Base-by-base conservation (phyloP, 2,329 filamentous ascomycete species). In the Aspergillus sp. region DNA sequence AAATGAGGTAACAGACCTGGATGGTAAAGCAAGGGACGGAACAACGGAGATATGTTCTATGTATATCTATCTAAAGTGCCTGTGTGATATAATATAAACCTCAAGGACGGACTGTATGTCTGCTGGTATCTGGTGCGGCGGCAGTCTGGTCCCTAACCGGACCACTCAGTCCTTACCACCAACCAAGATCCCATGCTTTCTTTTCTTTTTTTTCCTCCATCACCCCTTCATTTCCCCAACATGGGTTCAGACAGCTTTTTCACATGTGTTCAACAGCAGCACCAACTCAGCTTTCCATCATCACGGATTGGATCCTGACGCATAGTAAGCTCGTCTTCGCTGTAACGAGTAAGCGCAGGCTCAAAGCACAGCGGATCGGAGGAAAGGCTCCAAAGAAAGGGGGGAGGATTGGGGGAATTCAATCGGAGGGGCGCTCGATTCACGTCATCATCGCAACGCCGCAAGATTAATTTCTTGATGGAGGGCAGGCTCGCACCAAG, bases 401-500 rank as follows among this genome's bases (percentile, higher is more conserved):
- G 48, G 25, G 37, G 35, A 19, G 31, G 48, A 40, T n/a, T 40
- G 25, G 37, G 43, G 37, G 31, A 33, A 33, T n/a, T 45, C 45
- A 35, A 50, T 48, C 27, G 12, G 23, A 52, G 43, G 49, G n/a
- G 31, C 53, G 37, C 23, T 52, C 47, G 33, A 51, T 51, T 39
- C 35, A 48, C 21, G 39, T 57, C 58, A 52, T 52, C 41, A 25
- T 57, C 51, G 25, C 40, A 39, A 52, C 15, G 27, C 44, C 43
- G 40, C 21, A 9, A 47, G 46, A 54, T 58, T 50, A 51, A 45
- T 52, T 33, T 43, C 5, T 31, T 31, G 31, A 25, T 15, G 44
- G 41, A 43, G 49, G 51, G 56, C 43, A 57, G 56, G 56, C 52
- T 54, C 39, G 41, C 59, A 57, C 55, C 58, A 57, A 61, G 58